These are phyloP conservation scores for Setomelanomma holmii DNA, from an alignment of 2,329 filamentous ascomycete species.

Conservation along the genomic window DNA sequence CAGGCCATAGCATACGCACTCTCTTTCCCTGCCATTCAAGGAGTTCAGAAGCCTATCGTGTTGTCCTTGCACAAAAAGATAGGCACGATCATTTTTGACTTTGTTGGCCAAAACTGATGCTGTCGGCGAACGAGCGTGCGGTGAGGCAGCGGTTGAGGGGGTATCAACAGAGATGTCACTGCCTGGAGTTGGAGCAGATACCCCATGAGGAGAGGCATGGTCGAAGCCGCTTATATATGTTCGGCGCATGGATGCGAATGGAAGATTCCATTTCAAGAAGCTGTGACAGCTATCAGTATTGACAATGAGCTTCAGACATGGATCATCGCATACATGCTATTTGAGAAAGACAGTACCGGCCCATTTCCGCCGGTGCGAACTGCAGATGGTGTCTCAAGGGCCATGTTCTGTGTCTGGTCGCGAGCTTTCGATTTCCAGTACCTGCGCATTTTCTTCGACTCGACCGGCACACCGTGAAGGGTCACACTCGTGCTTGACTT, in stretches of 20 bases:
- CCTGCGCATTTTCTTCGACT: constrained; percentile 33
- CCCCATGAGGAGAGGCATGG: constrained; percentile 18
- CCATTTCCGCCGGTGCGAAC: background rate
- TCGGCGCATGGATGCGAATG: constrained; percentile 21
- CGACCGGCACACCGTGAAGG: constrained; percentile 34
- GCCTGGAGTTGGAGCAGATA: constrained; percentile 24
- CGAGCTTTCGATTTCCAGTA: constrained; percentile 26
- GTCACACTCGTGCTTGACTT: constrained; percentile 15
- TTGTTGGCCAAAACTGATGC: constrained; percentile 18
- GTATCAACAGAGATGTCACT: constrained; percentile 27
- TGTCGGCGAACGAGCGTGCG: constrained; percentile 33
- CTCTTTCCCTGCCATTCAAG: constrained; percentile 30
- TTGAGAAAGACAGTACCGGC: constrained; percentile 14
- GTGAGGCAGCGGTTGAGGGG: constrained; percentile 14
- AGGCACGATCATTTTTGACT: constrained; percentile 28
- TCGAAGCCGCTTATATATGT: constrained; percentile 8
- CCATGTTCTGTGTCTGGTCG: constrained; percentile 6
- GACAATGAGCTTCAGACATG: background rate
- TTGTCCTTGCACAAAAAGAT: constrained; percentile 33
- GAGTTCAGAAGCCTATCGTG: constrained; percentile 31
- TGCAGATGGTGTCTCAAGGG: background rate
- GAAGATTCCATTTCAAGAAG: constrained; percentile 39
- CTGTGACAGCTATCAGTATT: constrained; percentile 7
- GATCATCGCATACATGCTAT: constrained; percentile 25
- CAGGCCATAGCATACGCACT: constrained; percentile 14